A percentile compares a stretch with the other conserved stretches of the same genome.
Conservation (phyloP, 2,329 filamentous ascomycete genomes). For the Trichoderma brevicompactum region DNA sequence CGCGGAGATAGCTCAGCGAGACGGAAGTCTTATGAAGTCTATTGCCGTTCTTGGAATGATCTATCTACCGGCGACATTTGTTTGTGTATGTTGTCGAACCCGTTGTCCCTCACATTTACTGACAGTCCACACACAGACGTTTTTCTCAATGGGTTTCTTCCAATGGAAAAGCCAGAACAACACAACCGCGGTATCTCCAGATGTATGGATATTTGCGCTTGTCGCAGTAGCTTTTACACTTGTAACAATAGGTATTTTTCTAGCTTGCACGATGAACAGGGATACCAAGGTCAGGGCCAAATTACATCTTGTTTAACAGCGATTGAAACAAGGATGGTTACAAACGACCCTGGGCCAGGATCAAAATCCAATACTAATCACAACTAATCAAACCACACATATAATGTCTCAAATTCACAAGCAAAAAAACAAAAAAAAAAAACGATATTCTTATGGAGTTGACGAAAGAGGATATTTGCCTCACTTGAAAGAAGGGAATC, state of each 20-base stretch:
- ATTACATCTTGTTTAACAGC: not conserved
- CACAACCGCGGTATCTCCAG: not conserved
- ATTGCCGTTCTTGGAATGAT: constrained; percentile 34
- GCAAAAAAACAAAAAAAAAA: too few relatives aligned
- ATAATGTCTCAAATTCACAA: too few relatives aligned
- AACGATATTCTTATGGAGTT: too few relatives aligned
- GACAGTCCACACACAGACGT: not conserved
- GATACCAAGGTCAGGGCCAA: not conserved
- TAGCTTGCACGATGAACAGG: not conserved
- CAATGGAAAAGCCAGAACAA: not conserved
- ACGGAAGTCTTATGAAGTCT: constrained; percentile 32
- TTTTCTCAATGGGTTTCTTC: constrained; percentile 25
- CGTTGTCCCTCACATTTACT: not conserved
- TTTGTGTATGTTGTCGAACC: constrained; percentile 30
- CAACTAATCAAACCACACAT: too few relatives aligned
- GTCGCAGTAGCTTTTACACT: not conserved
- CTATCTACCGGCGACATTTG: constrained; percentile 38
- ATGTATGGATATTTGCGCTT: constrained; percentile 16
- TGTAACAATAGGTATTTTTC: not conserved
- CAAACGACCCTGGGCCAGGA: too few relatives aligned
- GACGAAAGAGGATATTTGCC: too few relatives aligned
- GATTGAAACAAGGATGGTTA: too few relatives aligned
- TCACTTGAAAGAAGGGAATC: too few relatives aligned
- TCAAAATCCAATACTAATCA: too few relatives aligned
- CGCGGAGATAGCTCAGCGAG: constrained; percentile 28